Evolutionary conservation across 192 early-diverging fungal species (phyloP), one percentile per base, ranked within the genome.

Genomic region (Ramicandelaber brevisporus): DNA sequence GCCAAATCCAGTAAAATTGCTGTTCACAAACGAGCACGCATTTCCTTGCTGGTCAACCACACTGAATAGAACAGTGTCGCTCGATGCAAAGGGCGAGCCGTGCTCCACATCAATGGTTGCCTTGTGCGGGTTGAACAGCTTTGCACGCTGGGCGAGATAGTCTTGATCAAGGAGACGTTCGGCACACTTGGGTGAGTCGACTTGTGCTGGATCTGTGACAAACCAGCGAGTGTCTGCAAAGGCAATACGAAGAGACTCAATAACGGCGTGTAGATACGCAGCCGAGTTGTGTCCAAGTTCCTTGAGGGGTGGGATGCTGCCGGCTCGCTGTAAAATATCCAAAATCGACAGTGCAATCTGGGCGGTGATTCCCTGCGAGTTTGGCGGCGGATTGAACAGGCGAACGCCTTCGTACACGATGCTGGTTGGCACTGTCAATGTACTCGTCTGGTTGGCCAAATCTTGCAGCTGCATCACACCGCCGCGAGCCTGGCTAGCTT

Each of bases 11-110:
- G 36, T 38, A 37, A 36, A 65, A 25, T 53, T 54, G 21, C 60
- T 63, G 44, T 57, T 66, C 44, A 82, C 71, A 40, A 77, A 77
- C 44, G 64, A 68, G 50, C 75, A 79, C 5, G 78, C 78, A 40
- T 78, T 79, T 20, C 78, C 78, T 25, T 75, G 60, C 21, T 40
- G 37, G 40, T 82, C 78, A 3, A 69, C 65, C 1, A 74, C 69
- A 3, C 60, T 57, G 35, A 82, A 68, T 37, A 75, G 75, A 2
- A 82, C 75, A 2, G 78, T 82, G 36, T 77, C 73, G 11, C 59
- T 50, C 4, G 55, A 53, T n/a, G 58, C 49, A 14, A 51, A 41
- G 20, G 77, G 73, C n/a, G 41, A 43, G 2, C 78, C 74, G 16
- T 54, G 53, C 17, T 40, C 26, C 20, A 63, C 40, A 21, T 57